Evolutionary conservation across 2,329 filamentous ascomycete genomes (phyloP).

Genomic region (Chalaropsis ovoidea): DNA sequence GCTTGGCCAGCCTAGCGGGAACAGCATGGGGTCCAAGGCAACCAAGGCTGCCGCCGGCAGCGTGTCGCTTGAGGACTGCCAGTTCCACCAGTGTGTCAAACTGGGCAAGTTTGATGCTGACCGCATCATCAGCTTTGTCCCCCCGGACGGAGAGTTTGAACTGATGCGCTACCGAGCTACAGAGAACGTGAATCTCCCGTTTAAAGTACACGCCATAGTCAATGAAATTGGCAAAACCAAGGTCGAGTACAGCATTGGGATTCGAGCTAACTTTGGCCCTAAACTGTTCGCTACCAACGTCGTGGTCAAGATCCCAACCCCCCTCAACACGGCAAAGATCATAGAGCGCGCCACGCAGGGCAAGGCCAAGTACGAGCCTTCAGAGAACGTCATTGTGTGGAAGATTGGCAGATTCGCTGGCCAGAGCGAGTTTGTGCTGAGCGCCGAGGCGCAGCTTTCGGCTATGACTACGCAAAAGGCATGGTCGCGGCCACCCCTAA

Average conservation of each 20-base stretch:
- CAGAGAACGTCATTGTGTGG: constrained; percentile 97
- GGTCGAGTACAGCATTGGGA: constrained; percentile 96
- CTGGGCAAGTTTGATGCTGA: constrained; percentile 94
- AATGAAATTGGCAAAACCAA: constrained; percentile 95
- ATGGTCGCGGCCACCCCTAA: constrained; percentile 89
- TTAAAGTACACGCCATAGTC: constrained; percentile 97
- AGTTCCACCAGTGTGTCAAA: constrained; percentile 98
- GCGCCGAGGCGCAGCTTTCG: constrained; percentile 83
- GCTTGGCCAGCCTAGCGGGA: constrained; percentile 45
- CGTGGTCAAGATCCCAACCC: constrained; percentile 84
- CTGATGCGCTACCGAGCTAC: constrained; percentile 97
- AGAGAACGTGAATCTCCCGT: constrained; percentile 95
- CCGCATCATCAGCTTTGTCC: constrained; percentile 92
- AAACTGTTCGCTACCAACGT: constrained; percentile 98
- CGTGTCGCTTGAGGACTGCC: constrained; percentile 93
- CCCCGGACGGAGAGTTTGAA: constrained; percentile 95
- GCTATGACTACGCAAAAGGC: constrained; percentile 98
- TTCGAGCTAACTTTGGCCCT: constrained; percentile 90
- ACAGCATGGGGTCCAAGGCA: constrained; percentile 70
- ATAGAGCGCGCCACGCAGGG: constrained; percentile 89
- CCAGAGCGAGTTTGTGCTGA: constrained; percentile 92
- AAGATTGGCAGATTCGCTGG: constrained; percentile 98
- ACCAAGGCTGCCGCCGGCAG: constrained; percentile 92
- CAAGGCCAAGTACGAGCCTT: constrained; percentile 96
- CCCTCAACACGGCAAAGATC: constrained; percentile 89